phyloP scores from a whole-genome alignment of 2,329 filamentous ascomycete genomes.

The Leptographium radiaticola region DNA sequence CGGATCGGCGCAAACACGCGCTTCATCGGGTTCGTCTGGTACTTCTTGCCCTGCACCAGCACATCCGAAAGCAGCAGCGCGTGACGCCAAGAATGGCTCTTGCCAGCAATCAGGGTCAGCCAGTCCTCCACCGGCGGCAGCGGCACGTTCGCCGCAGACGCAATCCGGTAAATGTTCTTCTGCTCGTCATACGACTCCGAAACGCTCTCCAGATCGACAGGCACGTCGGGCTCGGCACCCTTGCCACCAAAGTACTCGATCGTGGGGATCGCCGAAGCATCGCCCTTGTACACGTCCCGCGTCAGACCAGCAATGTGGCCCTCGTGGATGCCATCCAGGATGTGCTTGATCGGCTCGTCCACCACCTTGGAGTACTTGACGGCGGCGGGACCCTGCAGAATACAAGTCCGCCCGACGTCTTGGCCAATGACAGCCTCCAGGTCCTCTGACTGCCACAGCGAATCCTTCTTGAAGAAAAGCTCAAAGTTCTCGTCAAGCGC shows the following conservation, averaged over 20 bases:
- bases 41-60: constrained; percentile 88
- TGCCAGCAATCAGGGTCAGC: constrained; percentile 78
- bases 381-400: constrained; percentile 87
- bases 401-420: constrained; percentile 91
- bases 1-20: constrained; percentile 78
- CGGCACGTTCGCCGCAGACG: constrained; percentile 56
- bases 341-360: constrained; percentile 90
- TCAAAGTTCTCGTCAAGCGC: constrained; percentile 95
- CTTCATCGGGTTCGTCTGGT: constrained; percentile 91
- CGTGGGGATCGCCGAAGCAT: constrained; percentile 62
- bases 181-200: constrained; percentile 65
- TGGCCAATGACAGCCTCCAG: constrained; percentile 90
- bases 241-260: constrained; percentile 95
- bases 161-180: constrained; percentile 76
- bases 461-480: constrained; percentile 99
- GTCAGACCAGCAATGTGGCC: constrained; percentile 73
- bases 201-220: constrained; percentile 66
- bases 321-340: constrained; percentile 80
- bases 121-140: constrained; percentile 73
- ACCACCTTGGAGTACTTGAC: constrained; percentile 80
- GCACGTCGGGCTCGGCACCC: constrained; percentile 56
- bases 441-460: constrained; percentile 97
- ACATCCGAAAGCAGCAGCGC: constrained; percentile 90
- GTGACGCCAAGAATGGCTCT: constrained; percentile 81
- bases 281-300: constrained; percentile 64